Evolutionary conservation across 1,139 yeast species (phyloP), one percentile per base, ranked within the genome.

Genomic region (Yamadazyma trypodendri): DNA sequence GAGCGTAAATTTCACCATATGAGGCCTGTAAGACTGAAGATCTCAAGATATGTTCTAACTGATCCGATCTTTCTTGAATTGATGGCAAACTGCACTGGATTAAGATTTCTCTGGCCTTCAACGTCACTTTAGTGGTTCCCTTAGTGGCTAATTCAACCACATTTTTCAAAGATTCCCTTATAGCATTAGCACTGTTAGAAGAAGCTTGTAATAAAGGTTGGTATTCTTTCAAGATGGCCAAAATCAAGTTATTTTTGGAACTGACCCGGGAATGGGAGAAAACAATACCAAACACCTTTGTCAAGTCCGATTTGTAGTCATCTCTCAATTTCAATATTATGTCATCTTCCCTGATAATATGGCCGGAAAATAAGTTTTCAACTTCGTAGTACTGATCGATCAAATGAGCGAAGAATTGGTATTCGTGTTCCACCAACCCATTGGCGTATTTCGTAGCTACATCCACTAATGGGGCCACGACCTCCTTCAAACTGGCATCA

Each of bases 51-150:
- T 90, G 97, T 66, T 92, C 97, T 58, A 92, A 77, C 70, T 94
- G 98, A 59, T 90, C 97, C 18, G 96, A 84, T 68, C 98, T 84
- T 68, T 92, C 98, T 63, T 86, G 83, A 48, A 89, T 83, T 5
- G 97, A 89, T 32, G 99, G 98, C 65, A 92, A 75, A 29, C 97
- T 88, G 60, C 97, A 90, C 71, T 90, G 96, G 54, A 92, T 92
- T 55, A 92, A 78, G 46, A 92, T 85, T 67, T 94, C 99, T 62
- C 97, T 82, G 1, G 97, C 97, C 63, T 88, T 89, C 57, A 92
- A 75, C n/a, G 96, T 87, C 38, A 92, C 97, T 72, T 90, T 92
- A 24, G 95, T 92, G 34, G 96, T 81, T 12, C 87, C 79, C 60
- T 96, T 84, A 27, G 92, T 76, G 55, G 90, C 97, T 50, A 92